phyloP scores from a whole-genome alignment of 2,329 filamentous ascomycete species.

The Arachnopeziza araneosa region DNA sequence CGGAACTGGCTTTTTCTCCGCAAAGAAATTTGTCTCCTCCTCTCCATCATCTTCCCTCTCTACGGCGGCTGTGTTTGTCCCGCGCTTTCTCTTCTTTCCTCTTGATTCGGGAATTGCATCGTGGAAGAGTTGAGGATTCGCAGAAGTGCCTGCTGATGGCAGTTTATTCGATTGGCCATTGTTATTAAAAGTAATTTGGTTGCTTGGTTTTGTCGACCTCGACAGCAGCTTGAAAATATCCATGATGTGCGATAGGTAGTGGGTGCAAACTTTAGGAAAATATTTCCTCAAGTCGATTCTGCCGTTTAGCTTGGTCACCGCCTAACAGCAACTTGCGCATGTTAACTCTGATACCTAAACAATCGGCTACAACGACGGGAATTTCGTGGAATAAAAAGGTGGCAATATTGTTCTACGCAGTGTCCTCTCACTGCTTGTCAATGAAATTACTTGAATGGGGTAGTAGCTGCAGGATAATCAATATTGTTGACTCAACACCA shows the following conservation, averaged over 20 bases:
- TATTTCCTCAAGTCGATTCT: not conserved
- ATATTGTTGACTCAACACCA: too few species aligned
- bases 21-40: conserved; percentile 51
- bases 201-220: conserved; percentile 55
- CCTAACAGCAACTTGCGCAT: too few species aligned
- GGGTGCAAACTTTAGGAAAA: not conserved
- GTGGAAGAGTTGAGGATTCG: conserved; percentile 67
- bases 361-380: too few species aligned
- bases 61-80: conserved; percentile 25
- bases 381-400: not conserved
- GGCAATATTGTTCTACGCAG: too few species aligned
- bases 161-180: conserved; percentile 35
- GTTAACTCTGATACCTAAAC: too few species aligned
- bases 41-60: conserved; percentile 32
- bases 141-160: conserved; percentile 58
- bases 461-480: too few species aligned
- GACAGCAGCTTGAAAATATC: conserved; percentile 71
- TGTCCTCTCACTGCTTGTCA: too few species aligned
- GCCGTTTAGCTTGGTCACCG: not conserved
- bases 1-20: conserved; percentile 35
- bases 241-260: conserved; percentile 19
- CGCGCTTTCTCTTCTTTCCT: conserved; percentile 52
- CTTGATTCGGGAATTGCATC: conserved; percentile 40
- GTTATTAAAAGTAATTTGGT: conserved; percentile 24
- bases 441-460: too few species aligned